Conservation (phyloP, 768 basidiomycete genomes). For the Hygrophorus pudorinus region DNA sequence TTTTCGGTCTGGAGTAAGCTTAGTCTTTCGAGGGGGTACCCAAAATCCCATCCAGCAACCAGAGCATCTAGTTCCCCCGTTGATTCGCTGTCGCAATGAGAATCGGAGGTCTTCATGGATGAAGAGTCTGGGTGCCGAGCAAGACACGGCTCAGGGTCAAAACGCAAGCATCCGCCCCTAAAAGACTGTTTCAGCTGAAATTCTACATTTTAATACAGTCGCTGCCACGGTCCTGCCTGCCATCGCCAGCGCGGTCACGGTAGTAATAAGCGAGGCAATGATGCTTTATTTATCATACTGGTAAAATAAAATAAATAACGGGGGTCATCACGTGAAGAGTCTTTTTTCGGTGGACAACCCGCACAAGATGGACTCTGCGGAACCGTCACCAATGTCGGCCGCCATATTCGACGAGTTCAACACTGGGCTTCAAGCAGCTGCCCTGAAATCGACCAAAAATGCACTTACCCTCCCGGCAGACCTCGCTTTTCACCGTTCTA, state of each 20-base stretch:
- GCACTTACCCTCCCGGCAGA: slow-evolving; percentile 61
- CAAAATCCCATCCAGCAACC: slow-evolving; percentile 4
- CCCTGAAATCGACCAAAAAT: slow-evolving; percentile 52
- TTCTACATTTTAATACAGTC: too few species aligned
- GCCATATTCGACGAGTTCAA: slow-evolving; percentile 43
- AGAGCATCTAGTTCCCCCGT: slow-evolving; percentile 7
- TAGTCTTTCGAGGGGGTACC: slow-evolving; percentile 7
- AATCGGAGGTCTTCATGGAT: not conserved
- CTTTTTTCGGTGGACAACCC: not conserved
- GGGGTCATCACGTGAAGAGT: too few species aligned
- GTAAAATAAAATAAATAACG: too few species aligned
- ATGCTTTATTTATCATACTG: too few species aligned
- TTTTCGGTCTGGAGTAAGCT: not conserved
- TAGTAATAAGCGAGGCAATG: not conserved
- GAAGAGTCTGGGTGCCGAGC: not conserved
- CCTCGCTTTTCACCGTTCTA: slow-evolving; percentile 81
- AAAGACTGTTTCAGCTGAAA: too few species aligned
- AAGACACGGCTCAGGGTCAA: too few species aligned
- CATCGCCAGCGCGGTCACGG: too few species aligned
- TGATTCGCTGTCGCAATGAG: slow-evolving; percentile 7
- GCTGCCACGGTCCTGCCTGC: too few species aligned
- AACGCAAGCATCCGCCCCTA: too few species aligned
- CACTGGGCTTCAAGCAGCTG: slow-evolving; percentile 44
- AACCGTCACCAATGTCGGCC: not conserved
- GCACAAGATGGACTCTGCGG: not conserved